Evolutionary conservation across 306 rosid species (phyloP), one percentile per base, ranked within the genome.

Genomic region (Vachellia pachyceras): DNA sequence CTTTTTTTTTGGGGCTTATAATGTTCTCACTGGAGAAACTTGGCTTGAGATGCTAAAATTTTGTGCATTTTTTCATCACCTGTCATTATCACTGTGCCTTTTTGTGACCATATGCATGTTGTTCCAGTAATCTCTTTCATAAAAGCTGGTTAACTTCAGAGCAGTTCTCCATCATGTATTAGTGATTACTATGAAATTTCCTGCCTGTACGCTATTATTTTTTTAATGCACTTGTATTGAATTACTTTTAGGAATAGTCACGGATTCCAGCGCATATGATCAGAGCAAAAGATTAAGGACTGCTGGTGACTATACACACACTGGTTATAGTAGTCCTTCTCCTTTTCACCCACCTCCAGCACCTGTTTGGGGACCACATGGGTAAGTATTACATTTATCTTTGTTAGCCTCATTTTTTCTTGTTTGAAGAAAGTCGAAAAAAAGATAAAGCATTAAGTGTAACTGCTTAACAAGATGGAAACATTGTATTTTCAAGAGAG

Each of bases 311-410:
- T 89, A 89, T 67, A 72, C 89, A 52, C 95, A 91, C 77, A 81
- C 89, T 54, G 91, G 93, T 76, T 91, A 91, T 85, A 50, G 86
- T 5, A 91, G 95, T 80, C 95, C 93, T 7, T 90, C 92, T 72
- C 95, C 90, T 47, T 91, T 89, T 85, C 93, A 89, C 65, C 90
- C 90, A 20, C 91, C 95, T 15, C 95, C 91, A 10, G 85, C 86
- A n/a, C 92, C 90, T 72, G 86, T 91, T 65, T 91, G 95, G 95
- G 95, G 90, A 5, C 93, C 92, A 42, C 95, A 89, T 22, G 95
- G 93, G 95, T 91, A 75, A 81, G 68, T 41, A 60, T 45, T 60
- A 12, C 42, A 20, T 13, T 8, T 40, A 14, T 36, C 39, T 60
- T 57, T 69, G 36, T 11, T 39, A 44, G 44, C 44, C 12, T 60